phyloP scores from a whole-genome alignment of 257 asterid genomes.

The Osmanthus fragrans region DNA sequence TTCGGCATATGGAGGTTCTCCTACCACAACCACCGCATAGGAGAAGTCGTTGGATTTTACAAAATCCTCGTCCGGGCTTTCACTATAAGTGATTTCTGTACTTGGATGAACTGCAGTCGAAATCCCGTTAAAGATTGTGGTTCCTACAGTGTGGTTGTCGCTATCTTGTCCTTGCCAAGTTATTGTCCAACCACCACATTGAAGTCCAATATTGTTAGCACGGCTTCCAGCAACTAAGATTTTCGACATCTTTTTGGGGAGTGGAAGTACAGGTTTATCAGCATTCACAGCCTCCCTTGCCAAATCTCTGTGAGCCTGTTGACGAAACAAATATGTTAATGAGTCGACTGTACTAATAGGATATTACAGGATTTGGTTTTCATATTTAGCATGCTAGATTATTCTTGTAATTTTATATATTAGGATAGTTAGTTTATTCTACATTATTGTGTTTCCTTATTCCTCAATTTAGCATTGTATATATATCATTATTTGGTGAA shows the following conservation, averaged over 20 bases:
- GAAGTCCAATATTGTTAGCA: constrained; percentile 41
- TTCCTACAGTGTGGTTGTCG: constrained; percentile 23
- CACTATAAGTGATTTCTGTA: constrained; percentile 17
- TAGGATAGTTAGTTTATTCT: no score
- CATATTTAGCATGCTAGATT: no score
- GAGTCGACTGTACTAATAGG: no score
- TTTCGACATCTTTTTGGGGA: constrained; percentile 35
- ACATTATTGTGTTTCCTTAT: no score
- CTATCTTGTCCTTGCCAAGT: constrained; percentile 42
- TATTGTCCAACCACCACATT: constrained; percentile 54
- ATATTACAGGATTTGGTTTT: no score
- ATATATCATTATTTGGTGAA: no score
- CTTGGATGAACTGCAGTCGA: constrained; percentile 19
- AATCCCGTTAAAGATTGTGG: constrained; percentile 32
- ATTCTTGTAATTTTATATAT: no score
- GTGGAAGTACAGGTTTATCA: constrained; percentile 34
- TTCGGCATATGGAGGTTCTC: constrained; percentile 31
- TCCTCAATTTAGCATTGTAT: no score
- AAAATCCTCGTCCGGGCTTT: constrained; percentile 22
- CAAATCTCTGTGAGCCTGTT: constrained; percentile 34
- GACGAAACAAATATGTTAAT: no score
- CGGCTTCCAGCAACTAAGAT: constrained; percentile 44
- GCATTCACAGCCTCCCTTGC: constrained; percentile 43
- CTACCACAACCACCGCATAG: constrained; percentile 37
- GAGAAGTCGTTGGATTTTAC: constrained; percentile 31